Conservation (phyloP, 805 yeast genomes). For the Kazachstania viticola region DNA sequence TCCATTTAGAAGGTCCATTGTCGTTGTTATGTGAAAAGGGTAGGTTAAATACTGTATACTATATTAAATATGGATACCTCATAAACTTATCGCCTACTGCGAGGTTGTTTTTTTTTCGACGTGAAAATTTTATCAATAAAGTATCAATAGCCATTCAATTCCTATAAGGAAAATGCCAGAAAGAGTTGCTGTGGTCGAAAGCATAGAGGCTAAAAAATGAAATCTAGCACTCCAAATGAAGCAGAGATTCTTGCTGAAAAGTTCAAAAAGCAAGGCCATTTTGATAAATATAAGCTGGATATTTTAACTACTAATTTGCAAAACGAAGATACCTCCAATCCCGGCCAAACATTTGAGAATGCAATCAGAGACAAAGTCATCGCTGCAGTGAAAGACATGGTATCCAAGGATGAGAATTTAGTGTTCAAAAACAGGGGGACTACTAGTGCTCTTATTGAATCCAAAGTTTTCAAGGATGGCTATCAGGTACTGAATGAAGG, state of each 20-base stretch:
- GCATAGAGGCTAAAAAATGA: no score
- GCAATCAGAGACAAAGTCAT: conserved; percentile 13
- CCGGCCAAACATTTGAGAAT: conserved; percentile 3
- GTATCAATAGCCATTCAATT: no score
- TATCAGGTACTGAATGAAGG: conserved; percentile 13
- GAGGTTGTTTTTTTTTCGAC: no score
- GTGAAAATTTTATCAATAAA: no score
- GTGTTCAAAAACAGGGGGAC: conserved; percentile 26
- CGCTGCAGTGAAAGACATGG: conserved; percentile 18
- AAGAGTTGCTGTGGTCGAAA: no score
- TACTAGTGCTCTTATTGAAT: conserved; percentile 25
- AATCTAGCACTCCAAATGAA: conserved; percentile 13
- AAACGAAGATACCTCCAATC: conserved; percentile 1
- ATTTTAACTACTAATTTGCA: conserved; percentile 11
- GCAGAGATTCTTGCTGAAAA: conserved; percentile 19
- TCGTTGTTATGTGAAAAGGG: no score
- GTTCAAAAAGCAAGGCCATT: conserved; percentile 24
- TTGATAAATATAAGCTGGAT: conserved; percentile 21
- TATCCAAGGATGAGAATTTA: conserved; percentile 20
- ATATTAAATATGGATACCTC: no score
- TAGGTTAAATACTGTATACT: no score
- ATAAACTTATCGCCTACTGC: no score
- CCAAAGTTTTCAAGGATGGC: conserved; percentile 20
- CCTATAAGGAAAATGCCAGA: no score
- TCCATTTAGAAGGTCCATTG: no score